phyloP scores from a whole-genome alignment of 306 rosid genomes.

The Alnus glutinosa region DNA sequence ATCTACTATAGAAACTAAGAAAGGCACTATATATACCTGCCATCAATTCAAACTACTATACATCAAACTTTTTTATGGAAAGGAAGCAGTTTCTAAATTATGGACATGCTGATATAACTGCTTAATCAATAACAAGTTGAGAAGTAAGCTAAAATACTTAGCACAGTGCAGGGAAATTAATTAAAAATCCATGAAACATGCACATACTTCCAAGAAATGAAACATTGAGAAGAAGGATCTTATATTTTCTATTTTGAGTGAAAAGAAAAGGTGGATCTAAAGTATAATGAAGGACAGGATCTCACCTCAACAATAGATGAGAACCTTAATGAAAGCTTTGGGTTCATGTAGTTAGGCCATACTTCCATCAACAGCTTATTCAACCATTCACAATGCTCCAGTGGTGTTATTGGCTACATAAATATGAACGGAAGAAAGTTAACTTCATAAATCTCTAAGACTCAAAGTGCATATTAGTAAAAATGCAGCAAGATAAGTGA shows the following conservation, averaged over 20 bases:
- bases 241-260: neutral
- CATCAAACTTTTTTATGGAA: neutral
- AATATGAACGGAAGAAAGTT: constrained; percentile 24
- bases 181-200: neutral
- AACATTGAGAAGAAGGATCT: constrained; percentile 19
- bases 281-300: neutral
- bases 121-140: neutral
- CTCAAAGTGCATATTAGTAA: neutral
- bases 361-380: constrained; percentile 75
- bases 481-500: constrained; percentile 7
- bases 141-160: neutral
- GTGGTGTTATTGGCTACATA: constrained; percentile 73
- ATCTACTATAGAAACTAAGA: neutral
- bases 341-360: constrained; percentile 67
- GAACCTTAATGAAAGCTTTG: constrained; percentile 72
- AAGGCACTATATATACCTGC: neutral
- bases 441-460: constrained; percentile 19
- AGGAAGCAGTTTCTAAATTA: neutral
- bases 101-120: neutral
- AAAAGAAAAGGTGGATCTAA: constrained; percentile 16
- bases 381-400: constrained; percentile 97
- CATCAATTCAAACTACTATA: neutral
- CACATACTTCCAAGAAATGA: neutral
- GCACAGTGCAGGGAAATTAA: neutral
- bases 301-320: constrained; percentile 79